These are phyloP conservation scores for Rhizophlyctis rosea DNA, from an alignment of 192 early-diverging fungal species.

Conservation along the genomic window DNA sequence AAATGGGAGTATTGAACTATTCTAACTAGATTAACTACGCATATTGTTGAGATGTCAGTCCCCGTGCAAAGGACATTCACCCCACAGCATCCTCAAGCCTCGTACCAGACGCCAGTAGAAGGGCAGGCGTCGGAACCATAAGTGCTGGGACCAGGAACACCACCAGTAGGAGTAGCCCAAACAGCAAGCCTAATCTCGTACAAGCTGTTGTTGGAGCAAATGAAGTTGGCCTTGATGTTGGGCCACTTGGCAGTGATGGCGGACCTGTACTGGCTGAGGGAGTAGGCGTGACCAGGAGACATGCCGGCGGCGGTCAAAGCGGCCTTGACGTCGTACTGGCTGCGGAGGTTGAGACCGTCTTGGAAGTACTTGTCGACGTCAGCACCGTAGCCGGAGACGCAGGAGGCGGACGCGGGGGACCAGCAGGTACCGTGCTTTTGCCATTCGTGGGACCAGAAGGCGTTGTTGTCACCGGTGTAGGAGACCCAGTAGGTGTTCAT, in stretches of 20 bases:
- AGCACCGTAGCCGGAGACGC: neutral
- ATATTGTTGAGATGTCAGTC: no score
- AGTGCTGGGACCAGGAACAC: neutral
- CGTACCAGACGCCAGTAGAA: neutral
- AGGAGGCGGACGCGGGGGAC: neutral
- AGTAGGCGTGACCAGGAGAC: neutral
- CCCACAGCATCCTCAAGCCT: no score
- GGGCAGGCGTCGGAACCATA: neutral
- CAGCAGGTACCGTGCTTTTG: neutral
- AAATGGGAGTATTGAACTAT: no score
- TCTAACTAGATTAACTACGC: no score
- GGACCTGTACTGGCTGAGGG: neutral
- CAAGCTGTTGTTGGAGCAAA: neutral
- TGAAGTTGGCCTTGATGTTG: neutral
- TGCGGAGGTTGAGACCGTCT: neutral
- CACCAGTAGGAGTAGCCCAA: neutral
- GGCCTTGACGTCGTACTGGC: neutral
- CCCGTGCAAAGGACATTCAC: no score
- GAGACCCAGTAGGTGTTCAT: neutral
- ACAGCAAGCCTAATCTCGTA: neutral
- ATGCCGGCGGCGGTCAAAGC: neutral
- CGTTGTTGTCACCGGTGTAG: constrained; percentile 1
- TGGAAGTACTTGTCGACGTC: neutral
- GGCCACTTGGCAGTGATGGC: neutral
- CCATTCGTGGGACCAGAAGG: neutral